These are phyloP conservation scores for Phycomyces blakesleeanus DNA, from an alignment of 192 early-diverging fungal genomes.

Conservation along the genomic window DNA sequence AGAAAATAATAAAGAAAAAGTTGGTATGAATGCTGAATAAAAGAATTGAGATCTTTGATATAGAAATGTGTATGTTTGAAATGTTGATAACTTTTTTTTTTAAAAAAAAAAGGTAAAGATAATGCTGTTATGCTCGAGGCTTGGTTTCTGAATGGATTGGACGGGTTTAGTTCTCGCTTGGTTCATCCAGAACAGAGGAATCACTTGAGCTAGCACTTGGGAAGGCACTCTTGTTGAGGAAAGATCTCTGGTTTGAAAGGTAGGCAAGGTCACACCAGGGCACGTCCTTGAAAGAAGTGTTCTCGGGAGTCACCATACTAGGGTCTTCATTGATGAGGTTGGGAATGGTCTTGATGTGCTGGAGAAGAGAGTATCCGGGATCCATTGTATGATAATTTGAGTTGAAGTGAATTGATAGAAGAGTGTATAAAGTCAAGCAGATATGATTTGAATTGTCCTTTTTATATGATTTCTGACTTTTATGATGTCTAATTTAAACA, in stretches of 20 bases:
- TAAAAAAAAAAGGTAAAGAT: neutral
- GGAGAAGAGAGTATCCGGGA: conserved; percentile 8
- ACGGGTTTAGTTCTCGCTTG: neutral
- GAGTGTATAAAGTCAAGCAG: neutral
- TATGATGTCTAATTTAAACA: too few relatives aligned
- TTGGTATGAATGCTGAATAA: neutral
- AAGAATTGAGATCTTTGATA: neutral
- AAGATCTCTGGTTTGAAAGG: neutral
- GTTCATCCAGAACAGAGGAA: neutral
- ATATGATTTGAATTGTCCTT: too few relatives aligned
- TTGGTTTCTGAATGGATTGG: too few relatives aligned
- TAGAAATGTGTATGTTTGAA: neutral
- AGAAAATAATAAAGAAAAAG: too few relatives aligned
- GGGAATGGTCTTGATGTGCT: conserved; percentile 11
- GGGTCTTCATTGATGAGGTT: conserved; percentile 23
- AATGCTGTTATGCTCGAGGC: neutral
- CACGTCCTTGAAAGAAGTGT: conserved; percentile 14
- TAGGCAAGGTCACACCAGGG: conserved; percentile 12
- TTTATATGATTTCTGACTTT: neutral
- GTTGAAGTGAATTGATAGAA: neutral
- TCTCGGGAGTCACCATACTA: conserved; percentile 16
- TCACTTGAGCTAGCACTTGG: neutral
- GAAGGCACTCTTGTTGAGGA: neutral
- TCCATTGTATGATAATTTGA: conserved; percentile 9
- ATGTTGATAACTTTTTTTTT: too few relatives aligned